Conservation (phyloP, 2,329 filamentous ascomycete species). For the Immersiporthe knoxdaviesiana region DNA sequence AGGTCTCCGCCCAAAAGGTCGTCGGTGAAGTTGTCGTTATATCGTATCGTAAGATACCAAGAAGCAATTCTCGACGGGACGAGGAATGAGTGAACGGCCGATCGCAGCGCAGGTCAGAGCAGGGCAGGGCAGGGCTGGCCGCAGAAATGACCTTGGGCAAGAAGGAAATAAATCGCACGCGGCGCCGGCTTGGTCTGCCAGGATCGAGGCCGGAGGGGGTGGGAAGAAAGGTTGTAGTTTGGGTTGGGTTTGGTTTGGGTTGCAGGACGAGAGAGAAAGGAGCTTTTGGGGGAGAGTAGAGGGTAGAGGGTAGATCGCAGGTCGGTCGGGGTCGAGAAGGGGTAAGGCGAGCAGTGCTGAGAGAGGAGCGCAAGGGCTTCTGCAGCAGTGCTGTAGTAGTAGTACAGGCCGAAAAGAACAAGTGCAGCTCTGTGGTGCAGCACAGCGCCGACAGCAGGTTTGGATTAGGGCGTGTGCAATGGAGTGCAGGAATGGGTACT, state of each 20-base stretch:
- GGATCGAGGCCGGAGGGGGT: constrained; percentile 16
- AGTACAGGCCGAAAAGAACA: background rate
- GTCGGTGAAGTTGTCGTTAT: constrained; percentile 5
- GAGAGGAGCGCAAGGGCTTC: background rate
- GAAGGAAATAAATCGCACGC: constrained; percentile 9
- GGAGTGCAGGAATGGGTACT: constrained; percentile 6
- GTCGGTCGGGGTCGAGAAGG: constrained; percentile 12
- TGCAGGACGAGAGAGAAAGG: constrained; percentile 18
- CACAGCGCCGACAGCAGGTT: background rate
- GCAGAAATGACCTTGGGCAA: constrained; percentile 13
- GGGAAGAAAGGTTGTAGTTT: background rate
- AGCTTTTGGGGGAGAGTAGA: constrained; percentile 7
- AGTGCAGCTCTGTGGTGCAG: background rate
- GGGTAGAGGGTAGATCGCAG: background rate
- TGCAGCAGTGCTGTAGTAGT: background rate
- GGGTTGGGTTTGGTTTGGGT: background rate
- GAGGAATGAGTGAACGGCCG: constrained; percentile 9
- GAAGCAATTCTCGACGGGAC: constrained; percentile 18
- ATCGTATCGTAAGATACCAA: constrained; percentile 19
- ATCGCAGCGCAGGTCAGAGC: background rate
- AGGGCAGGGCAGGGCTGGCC: constrained; percentile 8
- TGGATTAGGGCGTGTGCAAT: background rate
- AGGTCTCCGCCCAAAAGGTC: background rate
- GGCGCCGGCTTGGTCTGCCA: constrained; percentile 20
- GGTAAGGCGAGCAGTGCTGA: background rate